Evolutionary conservation across 208 protist genomes (phyloP), one percentile per base, ranked within the genome.

Genomic region (Acanthamoeba healyi): DNA sequence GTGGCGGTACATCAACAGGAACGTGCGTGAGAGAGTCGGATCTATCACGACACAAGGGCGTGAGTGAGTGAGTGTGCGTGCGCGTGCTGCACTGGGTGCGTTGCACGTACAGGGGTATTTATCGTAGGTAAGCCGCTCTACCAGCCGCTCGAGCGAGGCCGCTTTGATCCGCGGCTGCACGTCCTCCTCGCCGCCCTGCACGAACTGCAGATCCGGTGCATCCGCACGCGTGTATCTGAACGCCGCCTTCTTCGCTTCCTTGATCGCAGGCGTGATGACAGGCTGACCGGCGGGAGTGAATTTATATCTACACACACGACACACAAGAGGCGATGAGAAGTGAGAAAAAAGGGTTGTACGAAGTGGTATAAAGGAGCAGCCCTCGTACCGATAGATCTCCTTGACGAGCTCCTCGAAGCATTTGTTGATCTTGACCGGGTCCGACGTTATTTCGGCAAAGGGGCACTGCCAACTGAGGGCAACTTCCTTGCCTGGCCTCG

Each of bases 91-190:
- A 81, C 12, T 14, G 9, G 12, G 15, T 58, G 19, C 1, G 34
- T 36, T 40, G 74, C 26, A 12, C 82, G 58, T 90, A 90, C 82
- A 90, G 56, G 82, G 82, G 32, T 90, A 90, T 54, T 90, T 90
- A 19, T 90, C 82, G 36, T 90, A 90, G 82, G 82, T 90, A 3
- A 90, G 19, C 10, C 82, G 17, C 42, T 90, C 82, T 17, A 90
- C 82, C 51, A 90, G n/a, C 26, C 82, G 82, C 56, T 72, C 58
- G 38, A 90, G 49, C 24, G 54, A 72, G 56, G 82, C 82, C 7
- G 82, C 82, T 17, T 32, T 90, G 82, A 90, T 90, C 34, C 82
- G 82, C 6, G 82, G 82, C 54, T 90, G 82, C 58, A 72, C 54
- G 49, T 63, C 58, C n/a, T 63, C 49, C 49, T 90, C 58, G 14